Evolutionary conservation across 1,284 basidiomycete genomes (phyloP).

Genomic region (Pseudozyma tsukubaensis): DNA sequence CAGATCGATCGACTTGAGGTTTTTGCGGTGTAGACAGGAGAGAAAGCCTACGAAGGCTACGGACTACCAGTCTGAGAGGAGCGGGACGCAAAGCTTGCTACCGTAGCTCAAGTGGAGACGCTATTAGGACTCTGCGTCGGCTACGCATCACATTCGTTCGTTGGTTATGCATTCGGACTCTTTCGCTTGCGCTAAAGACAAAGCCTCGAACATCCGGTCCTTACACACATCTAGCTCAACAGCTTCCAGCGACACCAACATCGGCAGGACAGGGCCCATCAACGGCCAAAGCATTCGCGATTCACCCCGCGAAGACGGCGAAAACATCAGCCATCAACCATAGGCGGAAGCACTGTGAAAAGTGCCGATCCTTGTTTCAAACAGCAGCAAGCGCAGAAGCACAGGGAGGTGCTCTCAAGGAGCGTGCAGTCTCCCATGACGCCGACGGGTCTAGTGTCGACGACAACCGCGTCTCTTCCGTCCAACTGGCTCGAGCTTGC

Average conservation of each 20-base stretch:
- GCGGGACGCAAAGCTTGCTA: no score
- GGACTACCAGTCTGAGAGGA: no score
- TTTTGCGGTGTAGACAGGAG: no score
- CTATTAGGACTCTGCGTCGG: not conserved
- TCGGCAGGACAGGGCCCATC: not conserved
- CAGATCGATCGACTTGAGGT: no score
- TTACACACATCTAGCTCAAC: not conserved
- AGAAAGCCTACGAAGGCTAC: no score
- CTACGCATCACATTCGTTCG: not conserved
- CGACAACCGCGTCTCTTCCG: slow-evolving; percentile 22
- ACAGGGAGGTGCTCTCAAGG: slow-evolving; percentile 16
- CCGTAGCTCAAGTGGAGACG: no score
- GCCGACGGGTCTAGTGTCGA: slow-evolving; percentile 30
- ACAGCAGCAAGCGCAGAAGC: slow-evolving; percentile 4
- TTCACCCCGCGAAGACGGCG: slow-evolving; percentile 1
- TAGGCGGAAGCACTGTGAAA: not conserved
- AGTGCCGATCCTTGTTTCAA: not conserved
- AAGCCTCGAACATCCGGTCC: not conserved
- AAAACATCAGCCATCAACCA: slow-evolving; percentile 2
- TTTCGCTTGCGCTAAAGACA: slow-evolving; percentile 2
- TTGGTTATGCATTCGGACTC: not conserved
- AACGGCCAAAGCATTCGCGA: not conserved
- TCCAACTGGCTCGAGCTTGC: slow-evolving; percentile 42
- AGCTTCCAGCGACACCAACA: not conserved
- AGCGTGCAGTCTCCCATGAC: slow-evolving; percentile 31